Evolutionary conservation across 176 grass and related monocot species (phyloP).

Genomic region (Poa pratensis): DNA sequence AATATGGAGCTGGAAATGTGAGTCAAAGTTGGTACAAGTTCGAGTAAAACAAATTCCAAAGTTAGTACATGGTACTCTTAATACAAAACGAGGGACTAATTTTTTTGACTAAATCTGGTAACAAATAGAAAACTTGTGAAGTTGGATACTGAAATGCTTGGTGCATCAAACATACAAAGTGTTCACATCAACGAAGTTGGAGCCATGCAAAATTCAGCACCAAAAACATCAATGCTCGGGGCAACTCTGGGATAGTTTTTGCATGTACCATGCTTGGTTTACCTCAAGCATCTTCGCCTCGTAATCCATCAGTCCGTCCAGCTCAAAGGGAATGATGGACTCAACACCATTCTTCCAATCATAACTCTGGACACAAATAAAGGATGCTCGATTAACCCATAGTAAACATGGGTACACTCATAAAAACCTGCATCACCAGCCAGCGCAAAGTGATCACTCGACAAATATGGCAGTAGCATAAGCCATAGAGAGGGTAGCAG

Average conservation of each 20-base stretch:
- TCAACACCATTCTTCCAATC: constrained; percentile 59
- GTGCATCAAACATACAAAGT: neutral
- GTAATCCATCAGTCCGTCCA: constrained; percentile 62
- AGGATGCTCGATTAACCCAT: constrained; percentile 56
- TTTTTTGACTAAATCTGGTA: constrained; percentile 27
- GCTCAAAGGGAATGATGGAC: constrained; percentile 11
- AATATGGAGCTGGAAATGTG: neutral
- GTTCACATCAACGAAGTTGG: neutral
- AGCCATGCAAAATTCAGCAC: constrained; percentile 47
- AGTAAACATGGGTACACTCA: constrained; percentile 67
- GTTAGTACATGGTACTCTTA: neutral
- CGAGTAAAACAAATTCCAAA: neutral
- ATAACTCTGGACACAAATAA: constrained; percentile 78
- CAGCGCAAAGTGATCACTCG: no score
- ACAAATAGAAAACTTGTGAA: neutral
- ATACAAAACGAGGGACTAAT: constrained; percentile 42
- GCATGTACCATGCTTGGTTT: no score
- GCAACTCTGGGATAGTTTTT: no score
- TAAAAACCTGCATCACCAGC: no score
- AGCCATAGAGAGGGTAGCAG: no score
- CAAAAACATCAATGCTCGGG: neutral
- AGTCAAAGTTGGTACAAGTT: neutral
- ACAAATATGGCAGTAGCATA: no score
- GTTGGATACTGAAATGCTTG: constrained; percentile 6
- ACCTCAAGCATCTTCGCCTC: constrained; percentile 67